A percentile compares a stretch with the other conserved stretches of the same genome.
phyloP scores from a whole-genome alignment of 306 rosid genomes.

The Fagus sylvatica region DNA sequence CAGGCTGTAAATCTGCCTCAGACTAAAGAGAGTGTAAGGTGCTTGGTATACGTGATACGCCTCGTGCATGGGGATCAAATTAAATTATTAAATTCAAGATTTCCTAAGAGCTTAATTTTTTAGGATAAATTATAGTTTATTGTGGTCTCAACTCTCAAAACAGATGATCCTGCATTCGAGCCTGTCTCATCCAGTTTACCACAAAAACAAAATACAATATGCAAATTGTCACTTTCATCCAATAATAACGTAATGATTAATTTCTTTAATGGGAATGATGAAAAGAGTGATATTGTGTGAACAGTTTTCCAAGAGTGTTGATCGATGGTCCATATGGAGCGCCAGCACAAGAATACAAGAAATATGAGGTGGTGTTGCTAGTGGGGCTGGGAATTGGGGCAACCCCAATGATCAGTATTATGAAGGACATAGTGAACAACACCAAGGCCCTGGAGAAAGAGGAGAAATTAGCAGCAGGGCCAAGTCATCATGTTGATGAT shows the following conservation, averaged over 20 bases:
- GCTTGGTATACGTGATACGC: neutral
- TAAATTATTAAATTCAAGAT: no score
- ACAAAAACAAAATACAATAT: neutral
- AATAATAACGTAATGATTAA: no score
- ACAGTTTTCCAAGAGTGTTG: constrained; percentile 50
- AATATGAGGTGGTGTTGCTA: constrained; percentile 58
- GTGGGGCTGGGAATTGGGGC: constrained; percentile 77
- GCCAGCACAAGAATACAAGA: constrained; percentile 71
- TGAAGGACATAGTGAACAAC: constrained; percentile 62
- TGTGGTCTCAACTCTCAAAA: no score
- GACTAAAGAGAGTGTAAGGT: neutral
- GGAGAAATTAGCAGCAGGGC: neutral
- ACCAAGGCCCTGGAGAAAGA: constrained; percentile 49
- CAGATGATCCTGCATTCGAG: no score
- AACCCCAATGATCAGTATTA: constrained; percentile 68
- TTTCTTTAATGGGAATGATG: neutral
- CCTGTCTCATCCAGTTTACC: no score
- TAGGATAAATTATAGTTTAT: no score
- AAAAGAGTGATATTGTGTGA: neutral
- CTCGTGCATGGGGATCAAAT: neutral
- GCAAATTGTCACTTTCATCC: neutral
- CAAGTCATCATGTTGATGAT: neutral
- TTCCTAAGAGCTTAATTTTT: no score
- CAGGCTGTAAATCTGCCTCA: neutral
- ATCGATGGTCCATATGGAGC: constrained; percentile 84